Conservation (phyloP, 2,329 filamentous ascomycete species). For the Aaosphaeria pasadenensis region DNA sequence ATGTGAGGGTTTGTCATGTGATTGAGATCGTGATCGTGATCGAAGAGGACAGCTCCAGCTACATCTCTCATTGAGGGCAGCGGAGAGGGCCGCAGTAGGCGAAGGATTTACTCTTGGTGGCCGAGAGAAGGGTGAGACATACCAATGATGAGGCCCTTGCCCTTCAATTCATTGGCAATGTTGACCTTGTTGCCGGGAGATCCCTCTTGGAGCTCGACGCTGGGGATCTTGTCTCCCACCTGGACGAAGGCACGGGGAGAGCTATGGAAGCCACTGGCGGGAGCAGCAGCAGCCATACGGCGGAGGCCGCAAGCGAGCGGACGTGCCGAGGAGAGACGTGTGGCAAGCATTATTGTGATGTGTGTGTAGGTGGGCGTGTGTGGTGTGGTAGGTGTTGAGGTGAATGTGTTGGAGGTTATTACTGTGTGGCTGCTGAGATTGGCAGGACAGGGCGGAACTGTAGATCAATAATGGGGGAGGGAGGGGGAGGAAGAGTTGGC, state of each 20-base stretch:
- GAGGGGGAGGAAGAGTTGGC: too few species aligned
- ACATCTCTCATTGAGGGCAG: too few species aligned
- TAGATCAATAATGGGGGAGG: too few species aligned
- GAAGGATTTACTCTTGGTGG: too few species aligned
- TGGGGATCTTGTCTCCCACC: conserved; percentile 75
- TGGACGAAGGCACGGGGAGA: conserved; percentile 64
- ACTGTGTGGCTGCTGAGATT: background rate
- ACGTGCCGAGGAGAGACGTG: conserved; percentile 23
- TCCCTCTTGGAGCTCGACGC: conserved; percentile 74
- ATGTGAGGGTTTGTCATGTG: conserved; percentile 26
- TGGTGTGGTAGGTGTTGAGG: background rate
- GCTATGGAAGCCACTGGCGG: conserved; percentile 56
- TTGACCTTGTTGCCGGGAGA: conserved; percentile 93
- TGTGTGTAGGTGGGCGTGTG: too few species aligned
- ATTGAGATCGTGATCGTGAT: background rate
- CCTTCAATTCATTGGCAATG: conserved; percentile 70
- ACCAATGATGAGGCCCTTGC: conserved; percentile 72
- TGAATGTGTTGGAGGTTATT: background rate
- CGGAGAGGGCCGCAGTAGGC: too few species aligned
- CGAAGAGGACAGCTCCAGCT: too few species aligned
- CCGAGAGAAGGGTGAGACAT: conserved; percentile 1
- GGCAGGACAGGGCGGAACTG: too few species aligned
- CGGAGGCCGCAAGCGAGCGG: conserved; percentile 8
- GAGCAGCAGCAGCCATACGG: conserved; percentile 11
- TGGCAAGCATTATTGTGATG: conserved; percentile 15